Evolutionary conservation across 2,329 filamentous ascomycete species (phyloP).

Genomic region (Colletotrichum lindemuthianum): DNA sequence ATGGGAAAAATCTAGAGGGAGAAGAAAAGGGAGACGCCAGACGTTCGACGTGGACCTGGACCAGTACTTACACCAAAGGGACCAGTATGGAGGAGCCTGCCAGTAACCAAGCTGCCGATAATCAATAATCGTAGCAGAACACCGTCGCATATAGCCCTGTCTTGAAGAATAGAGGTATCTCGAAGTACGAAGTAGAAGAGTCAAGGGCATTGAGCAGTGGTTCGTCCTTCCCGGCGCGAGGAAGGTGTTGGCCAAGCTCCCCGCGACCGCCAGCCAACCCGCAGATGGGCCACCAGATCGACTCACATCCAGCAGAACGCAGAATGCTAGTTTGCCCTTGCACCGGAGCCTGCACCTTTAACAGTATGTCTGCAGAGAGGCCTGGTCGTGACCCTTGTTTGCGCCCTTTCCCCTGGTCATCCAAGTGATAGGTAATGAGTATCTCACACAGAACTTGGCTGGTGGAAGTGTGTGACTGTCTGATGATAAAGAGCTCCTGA

Average conservation of each 20-base stretch:
- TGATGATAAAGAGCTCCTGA: constrained; percentile 34
- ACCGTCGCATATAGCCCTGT: no score
- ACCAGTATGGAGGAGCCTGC: constrained; percentile 13
- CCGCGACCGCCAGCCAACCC: constrained; percentile 32
- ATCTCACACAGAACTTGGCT: constrained; percentile 15
- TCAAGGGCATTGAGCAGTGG: constrained; percentile 10
- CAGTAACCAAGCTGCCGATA: constrained; percentile 9
- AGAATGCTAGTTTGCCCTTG: constrained; percentile 11
- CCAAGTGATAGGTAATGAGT: background rate
- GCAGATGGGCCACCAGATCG: constrained; percentile 18
- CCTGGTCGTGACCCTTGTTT: constrained; percentile 16
- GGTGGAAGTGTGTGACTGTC: constrained; percentile 9
- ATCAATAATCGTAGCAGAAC: no score
- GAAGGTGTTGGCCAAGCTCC: constrained; percentile 25
- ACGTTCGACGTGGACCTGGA: background rate
- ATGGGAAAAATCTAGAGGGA: constrained; percentile 32
- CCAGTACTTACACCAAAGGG: constrained; percentile 14
- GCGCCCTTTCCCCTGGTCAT: constrained; percentile 2
- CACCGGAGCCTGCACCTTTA: constrained; percentile 5
- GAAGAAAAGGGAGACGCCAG: constrained; percentile 29
- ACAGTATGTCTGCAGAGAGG: constrained; percentile 20
- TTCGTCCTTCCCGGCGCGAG: constrained; percentile 18
- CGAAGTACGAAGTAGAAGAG: constrained; percentile 10
- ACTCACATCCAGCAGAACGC: constrained; percentile 12
- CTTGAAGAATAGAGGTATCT: constrained; percentile 9